phyloP scores from a whole-genome alignment of 169 alveolate genomes.

The Eimeria tenella region DNA sequence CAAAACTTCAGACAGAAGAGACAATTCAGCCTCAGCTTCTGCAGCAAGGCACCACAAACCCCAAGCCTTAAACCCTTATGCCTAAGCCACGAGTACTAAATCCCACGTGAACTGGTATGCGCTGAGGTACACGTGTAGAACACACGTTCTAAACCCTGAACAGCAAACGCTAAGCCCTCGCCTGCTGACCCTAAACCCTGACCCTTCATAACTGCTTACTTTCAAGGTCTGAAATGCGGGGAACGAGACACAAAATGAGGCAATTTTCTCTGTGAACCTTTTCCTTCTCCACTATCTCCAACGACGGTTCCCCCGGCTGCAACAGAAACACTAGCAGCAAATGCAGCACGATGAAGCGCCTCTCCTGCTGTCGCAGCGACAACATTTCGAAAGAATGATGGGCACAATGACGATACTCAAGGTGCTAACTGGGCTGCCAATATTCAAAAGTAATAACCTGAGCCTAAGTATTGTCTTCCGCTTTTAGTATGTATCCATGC shows the following conservation, averaged over 20 bases:
- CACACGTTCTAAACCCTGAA: too few relatives aligned
- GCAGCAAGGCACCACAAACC: not conserved
- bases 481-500: too few relatives aligned
- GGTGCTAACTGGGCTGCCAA: too few relatives aligned
- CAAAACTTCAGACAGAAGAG: not conserved
- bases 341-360: not conserved
- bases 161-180: too few relatives aligned
- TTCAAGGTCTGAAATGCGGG: not conserved
- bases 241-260: not conserved
- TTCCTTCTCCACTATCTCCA: slow-evolving; percentile 9
- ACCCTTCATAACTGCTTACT: not conserved
- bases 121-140: too few relatives aligned
- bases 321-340: not conserved
- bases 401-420: too few relatives aligned
- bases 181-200: not conserved
- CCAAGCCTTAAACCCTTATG: not conserved
- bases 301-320: slow-evolving; percentile 13
- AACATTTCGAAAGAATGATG: not conserved
- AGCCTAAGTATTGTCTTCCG: too few relatives aligned
- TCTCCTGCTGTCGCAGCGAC: not conserved
- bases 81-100: not conserved
- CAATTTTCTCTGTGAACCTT: not conserved
- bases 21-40: not conserved
- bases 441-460: too few relatives aligned
- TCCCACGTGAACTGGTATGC: not conserved